These are phyloP conservation scores for Salix caprea DNA, from an alignment of 345 rosid genomes.

Conservation along the genomic window DNA sequence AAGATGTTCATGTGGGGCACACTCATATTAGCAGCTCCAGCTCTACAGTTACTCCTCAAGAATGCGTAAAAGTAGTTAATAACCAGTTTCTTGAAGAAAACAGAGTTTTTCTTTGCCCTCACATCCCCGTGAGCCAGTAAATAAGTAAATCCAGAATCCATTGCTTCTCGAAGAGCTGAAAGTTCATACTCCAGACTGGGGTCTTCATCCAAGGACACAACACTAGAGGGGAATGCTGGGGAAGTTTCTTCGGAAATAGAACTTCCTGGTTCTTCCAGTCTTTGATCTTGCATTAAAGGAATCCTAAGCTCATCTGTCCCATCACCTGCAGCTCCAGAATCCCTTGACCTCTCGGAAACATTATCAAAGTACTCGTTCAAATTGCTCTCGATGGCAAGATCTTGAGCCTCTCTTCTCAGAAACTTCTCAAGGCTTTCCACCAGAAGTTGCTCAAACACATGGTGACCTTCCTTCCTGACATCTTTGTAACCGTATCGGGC, in stretches of 20 bases:
- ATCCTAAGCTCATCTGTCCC: constrained; percentile 48
- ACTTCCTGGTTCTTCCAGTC: constrained; percentile 27
- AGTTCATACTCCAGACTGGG: constrained; percentile 81
- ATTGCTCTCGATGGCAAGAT: constrained; percentile 65
- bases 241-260: constrained; percentile 27
- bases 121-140: constrained; percentile 73
- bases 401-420: constrained; percentile 68
- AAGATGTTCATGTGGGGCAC: constrained; percentile 89
- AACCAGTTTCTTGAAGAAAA: constrained; percentile 81
- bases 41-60: constrained; percentile 80
- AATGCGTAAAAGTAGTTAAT: constrained; percentile 89
- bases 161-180: constrained; percentile 73
- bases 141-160: constrained; percentile 80
- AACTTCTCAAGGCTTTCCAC: constrained; percentile 80
- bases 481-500: constrained; percentile 97
- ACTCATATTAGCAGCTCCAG: constrained; percentile 67
- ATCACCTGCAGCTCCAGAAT: constrained; percentile 11
- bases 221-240: constrained; percentile 45
- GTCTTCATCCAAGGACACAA: constrained; percentile 56
- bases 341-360: constrained; percentile 33
- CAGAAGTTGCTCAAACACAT: constrained; percentile 73
- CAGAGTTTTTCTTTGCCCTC: constrained; percentile 73
- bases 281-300: constrained; percentile 57
- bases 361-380: constrained; percentile 42
- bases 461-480: constrained; percentile 75